Percentiles rank a stretch among this genome's conserved stretches.
Conservation (phyloP, 2,329 filamentous ascomycete species). For the Dactylonectria estremocensis region DNA sequence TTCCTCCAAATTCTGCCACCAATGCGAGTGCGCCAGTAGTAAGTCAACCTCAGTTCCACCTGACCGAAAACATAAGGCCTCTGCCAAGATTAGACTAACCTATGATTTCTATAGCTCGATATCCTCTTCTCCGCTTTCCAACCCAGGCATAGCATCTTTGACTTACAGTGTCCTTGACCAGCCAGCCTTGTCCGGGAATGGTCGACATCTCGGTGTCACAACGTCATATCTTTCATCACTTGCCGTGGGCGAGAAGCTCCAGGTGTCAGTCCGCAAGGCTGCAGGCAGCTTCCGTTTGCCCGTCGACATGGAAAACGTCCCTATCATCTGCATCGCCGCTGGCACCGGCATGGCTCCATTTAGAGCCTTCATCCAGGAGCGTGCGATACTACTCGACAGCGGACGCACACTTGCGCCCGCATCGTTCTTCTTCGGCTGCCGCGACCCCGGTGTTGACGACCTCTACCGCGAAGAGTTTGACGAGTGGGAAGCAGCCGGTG, state of each 20-base stretch:
- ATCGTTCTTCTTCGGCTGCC: slow-evolving; percentile 77
- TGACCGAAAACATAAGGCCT: too few relatives aligned
- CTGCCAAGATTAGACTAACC: background rate
- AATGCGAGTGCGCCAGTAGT: slow-evolving; percentile 82
- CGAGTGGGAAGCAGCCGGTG: slow-evolving; percentile 65
- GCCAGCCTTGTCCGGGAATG: slow-evolving; percentile 65
- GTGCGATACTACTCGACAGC: slow-evolving; percentile 64
- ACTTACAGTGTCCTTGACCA: slow-evolving; percentile 78
- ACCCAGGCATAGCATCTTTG: slow-evolving; percentile 71
- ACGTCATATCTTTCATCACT: slow-evolving; percentile 72
- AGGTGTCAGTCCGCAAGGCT: slow-evolving; percentile 65
- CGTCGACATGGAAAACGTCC: slow-evolving; percentile 59
- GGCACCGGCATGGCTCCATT: slow-evolving; percentile 74
- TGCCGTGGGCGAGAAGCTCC: slow-evolving; percentile 58
- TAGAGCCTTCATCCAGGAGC: slow-evolving; percentile 75
- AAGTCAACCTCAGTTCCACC: slow-evolving; percentile 30
- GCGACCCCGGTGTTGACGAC: slow-evolving; percentile 67
- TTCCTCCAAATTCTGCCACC: slow-evolving; percentile 83
- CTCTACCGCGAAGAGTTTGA: slow-evolving; percentile 73
- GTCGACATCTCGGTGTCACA: slow-evolving; percentile 71
- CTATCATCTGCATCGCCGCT: slow-evolving; percentile 67
- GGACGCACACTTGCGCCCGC: slow-evolving; percentile 72
- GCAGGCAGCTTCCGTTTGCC: slow-evolving; percentile 66
- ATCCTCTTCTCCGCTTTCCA: slow-evolving; percentile 78
- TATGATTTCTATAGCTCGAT: slow-evolving; percentile 66